Percentiles rank a stretch among this genome's conserved stretches.
Conservation (phyloP, 768 basidiomycete species). For the Russula lepida region DNA sequence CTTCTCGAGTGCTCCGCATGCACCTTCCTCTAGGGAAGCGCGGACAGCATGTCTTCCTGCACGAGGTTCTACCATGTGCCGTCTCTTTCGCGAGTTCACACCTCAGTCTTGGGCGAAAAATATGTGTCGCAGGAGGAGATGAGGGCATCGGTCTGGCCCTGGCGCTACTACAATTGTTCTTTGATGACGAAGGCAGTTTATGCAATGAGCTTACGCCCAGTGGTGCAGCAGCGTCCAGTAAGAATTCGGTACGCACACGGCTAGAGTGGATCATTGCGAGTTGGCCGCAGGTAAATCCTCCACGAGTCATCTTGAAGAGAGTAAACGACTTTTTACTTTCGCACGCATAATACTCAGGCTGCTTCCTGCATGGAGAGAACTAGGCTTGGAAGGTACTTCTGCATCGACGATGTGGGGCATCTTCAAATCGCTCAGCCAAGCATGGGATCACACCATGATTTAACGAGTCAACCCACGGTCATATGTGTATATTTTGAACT, state of each 20-base stretch:
- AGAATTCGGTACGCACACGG: conserved; percentile 57
- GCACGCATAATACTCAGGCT: too few species aligned
- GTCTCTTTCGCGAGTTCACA: conserved; percentile 38
- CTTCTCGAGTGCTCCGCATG: conserved; percentile 23
- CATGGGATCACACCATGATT: too few species aligned
- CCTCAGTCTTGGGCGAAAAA: conserved; percentile 34
- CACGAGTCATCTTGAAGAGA: conserved; percentile 69
- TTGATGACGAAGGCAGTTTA: conserved; percentile 41
- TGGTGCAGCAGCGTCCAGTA: conserved; percentile 33
- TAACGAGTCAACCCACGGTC: too few species aligned
- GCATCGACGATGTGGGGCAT: too few species aligned
- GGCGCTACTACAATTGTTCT: conserved; percentile 48
- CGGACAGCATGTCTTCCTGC: conserved; percentile 44
- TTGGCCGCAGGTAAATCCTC: conserved; percentile 70
- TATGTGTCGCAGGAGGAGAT: conserved; percentile 53
- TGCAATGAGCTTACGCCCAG: neutral
- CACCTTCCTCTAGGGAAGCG: conserved; percentile 39
- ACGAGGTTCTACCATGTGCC: conserved; percentile 39
- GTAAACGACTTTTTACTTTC: conserved; percentile 70
- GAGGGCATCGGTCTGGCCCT: conserved; percentile 55
- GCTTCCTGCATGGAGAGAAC: too few species aligned
- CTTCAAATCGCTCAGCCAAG: too few species aligned
- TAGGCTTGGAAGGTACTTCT: too few species aligned
- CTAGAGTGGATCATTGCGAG: conserved; percentile 83
- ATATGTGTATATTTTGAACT: too few species aligned